Percentiles rank a stretch among this genome's conserved stretches.
Evolutionary conservation across 1,139 yeast genomes (phyloP).

Genomic region (Chernovozyma sophiae-reginae): DNA sequence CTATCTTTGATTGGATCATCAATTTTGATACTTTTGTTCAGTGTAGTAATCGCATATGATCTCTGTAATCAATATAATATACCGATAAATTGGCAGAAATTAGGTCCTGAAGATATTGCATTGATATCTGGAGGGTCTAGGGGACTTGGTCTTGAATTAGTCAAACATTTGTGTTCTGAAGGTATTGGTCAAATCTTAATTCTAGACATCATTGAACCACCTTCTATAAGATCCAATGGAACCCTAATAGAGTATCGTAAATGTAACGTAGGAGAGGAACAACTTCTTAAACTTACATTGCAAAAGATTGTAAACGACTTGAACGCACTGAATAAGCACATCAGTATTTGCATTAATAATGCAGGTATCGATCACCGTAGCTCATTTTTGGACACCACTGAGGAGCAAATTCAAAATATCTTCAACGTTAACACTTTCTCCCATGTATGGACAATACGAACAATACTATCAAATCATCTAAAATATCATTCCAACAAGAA

Average conservation of each 20-base stretch:
- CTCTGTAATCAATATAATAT: neutral
- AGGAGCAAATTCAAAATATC: slow-evolving; percentile 26
- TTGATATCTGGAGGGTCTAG: slow-evolving; percentile 64
- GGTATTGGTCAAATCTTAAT: slow-evolving; percentile 37
- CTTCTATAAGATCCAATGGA: slow-evolving; percentile 14
- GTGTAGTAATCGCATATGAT: neutral
- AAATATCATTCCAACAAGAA: slow-evolving; percentile 6
- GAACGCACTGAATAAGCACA: slow-evolving; percentile 20
- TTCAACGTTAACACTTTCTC: slow-evolving; percentile 57
- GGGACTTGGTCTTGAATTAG: slow-evolving; percentile 55
- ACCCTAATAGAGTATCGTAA: slow-evolving; percentile 24
- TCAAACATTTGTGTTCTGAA: slow-evolving; percentile 25
- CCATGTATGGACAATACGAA: slow-evolving; percentile 48
- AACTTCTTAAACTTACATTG: slow-evolving; percentile 19
- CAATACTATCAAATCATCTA: slow-evolving; percentile 30
- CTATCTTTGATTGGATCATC: too few species aligned
- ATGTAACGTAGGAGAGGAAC: slow-evolving; percentile 51
- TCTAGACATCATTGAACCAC: slow-evolving; percentile 45
- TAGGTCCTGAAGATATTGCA: slow-evolving; percentile 27
- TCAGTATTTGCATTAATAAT: slow-evolving; percentile 48
- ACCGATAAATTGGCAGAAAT: neutral
- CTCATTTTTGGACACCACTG: slow-evolving; percentile 33
- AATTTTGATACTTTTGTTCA: too few species aligned
- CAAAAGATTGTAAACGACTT: slow-evolving; percentile 25
- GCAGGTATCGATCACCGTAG: slow-evolving; percentile 65